phyloP scores from a whole-genome alignment of 192 early-diverging fungal species.

The Podila minutissima region DNA sequence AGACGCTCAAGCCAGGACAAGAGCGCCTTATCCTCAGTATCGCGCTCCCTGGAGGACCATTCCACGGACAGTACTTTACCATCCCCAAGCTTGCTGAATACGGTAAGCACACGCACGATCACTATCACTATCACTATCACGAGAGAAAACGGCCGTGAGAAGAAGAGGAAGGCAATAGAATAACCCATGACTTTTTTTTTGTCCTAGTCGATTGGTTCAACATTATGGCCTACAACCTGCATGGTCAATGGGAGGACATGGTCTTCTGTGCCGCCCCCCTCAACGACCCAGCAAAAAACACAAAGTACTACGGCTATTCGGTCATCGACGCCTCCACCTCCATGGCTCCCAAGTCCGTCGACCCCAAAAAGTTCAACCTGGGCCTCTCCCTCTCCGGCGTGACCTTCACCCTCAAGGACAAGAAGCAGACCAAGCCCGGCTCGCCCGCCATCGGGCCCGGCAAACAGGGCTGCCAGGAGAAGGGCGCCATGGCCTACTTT shows the following conservation, averaged over 20 bases:
- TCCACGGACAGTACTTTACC: conserved; percentile 35
- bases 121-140: not conserved
- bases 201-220: conserved; percentile 47
- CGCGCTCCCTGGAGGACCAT: conserved; percentile 41
- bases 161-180: not conserved
- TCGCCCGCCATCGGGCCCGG: conserved; percentile 42
- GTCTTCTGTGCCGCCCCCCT: conserved; percentile 44
- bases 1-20: conserved; percentile 17
- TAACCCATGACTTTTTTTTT: not conserved
- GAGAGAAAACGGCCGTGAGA: not conserved
- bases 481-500: conserved; percentile 50
- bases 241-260: conserved; percentile 51
- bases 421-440: conserved; percentile 24
- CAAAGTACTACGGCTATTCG: conserved; percentile 45
- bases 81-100: conserved; percentile 32
- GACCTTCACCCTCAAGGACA: conserved; percentile 48
- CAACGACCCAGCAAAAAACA: conserved; percentile 23
- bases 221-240: conserved; percentile 52
- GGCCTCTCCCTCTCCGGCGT: conserved; percentile 45
- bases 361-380: conserved; percentile 43
- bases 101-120: conserved; percentile 9
- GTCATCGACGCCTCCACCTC: conserved; percentile 38
- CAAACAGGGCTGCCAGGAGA: conserved; percentile 44
- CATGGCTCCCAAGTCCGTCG: conserved; percentile 38
- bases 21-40: conserved; percentile 40